These are phyloP conservation scores for Debaryomycetaceae sp. DNA, from an alignment of 1,139 yeast species.

Conservation along the genomic window DNA sequence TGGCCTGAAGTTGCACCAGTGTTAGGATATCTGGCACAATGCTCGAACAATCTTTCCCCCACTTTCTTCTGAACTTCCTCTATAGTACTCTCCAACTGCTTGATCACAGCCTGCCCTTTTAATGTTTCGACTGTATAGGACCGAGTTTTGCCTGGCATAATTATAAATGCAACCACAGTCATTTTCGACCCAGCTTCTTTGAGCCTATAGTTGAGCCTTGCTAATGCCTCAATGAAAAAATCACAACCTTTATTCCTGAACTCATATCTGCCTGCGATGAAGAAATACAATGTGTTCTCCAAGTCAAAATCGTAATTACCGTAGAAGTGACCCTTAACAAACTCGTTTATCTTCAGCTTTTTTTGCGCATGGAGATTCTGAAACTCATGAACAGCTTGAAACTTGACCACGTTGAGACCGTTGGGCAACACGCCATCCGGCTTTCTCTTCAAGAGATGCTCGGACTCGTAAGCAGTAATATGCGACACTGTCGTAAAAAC, in stretches of 20 bases:
- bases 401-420: conserved; percentile 92
- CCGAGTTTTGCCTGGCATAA: conserved; percentile 95
- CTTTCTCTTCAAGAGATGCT: conserved; percentile 87
- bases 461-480: conserved; percentile 93
- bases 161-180: conserved; percentile 96
- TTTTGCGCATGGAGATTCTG: conserved; percentile 92
- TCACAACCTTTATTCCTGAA: conserved; percentile 97
- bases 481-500: conserved; percentile 97
- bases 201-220: conserved; percentile 83
- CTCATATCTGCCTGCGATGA: conserved; percentile 97
- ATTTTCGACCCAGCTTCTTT: conserved; percentile 79
- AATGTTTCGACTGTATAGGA: conserved; percentile 95
- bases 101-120: conserved; percentile 93
- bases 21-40: conserved; percentile 79
- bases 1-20: conserved; percentile 53
- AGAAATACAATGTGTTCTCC: conserved; percentile 89
- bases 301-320: conserved; percentile 95
- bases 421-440: conserved; percentile 98
- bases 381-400: conserved; percentile 96
- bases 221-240: conserved; percentile 88
- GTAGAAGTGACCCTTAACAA: conserved; percentile 94
- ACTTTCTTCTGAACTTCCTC: conserved; percentile 84
- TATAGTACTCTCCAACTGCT: conserved; percentile 85
- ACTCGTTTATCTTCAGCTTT: conserved; percentile 90
- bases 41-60: conserved; percentile 86